Evolutionary conservation across 1,284 basidiomycete genomes (phyloP).

Genomic region (Pyrrhoderma noxium): DNA sequence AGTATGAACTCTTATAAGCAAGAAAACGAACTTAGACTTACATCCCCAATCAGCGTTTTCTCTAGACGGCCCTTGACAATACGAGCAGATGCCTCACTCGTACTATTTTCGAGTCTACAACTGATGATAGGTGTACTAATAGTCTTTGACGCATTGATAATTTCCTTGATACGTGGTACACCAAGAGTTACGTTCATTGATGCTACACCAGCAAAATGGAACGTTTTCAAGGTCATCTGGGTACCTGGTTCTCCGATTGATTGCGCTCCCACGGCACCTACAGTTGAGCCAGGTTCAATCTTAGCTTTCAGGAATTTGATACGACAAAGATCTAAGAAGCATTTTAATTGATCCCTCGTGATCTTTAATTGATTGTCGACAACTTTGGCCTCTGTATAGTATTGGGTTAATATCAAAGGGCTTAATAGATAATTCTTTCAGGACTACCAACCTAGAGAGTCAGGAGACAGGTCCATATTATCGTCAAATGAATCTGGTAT

Average conservation of each 20-base stretch:
- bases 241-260: conserved; percentile 99
- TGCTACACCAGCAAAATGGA: conserved; percentile 99
- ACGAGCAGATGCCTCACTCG: conserved; percentile 85
- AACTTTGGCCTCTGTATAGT: conserved; percentile 48
- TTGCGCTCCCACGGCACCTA: conserved; percentile 97
- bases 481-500: conserved; percentile 84
- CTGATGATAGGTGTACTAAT: conserved; percentile 99
- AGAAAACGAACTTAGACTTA: conserved; percentile 38
- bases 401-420: neutral
- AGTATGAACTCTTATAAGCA: conserved; percentile 3
- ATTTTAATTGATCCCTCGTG: conserved; percentile 70
- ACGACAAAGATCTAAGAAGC: conserved; percentile 86
- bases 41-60: conserved; percentile 92
- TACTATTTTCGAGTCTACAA: conserved; percentile 81
- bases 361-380: conserved; percentile 91
- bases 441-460: conserved; percentile 52
- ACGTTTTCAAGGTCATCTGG: conserved; percentile 99
- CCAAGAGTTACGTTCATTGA: conserved; percentile 99
- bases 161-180: conserved; percentile 99
- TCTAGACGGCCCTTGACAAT: conserved; percentile 97
- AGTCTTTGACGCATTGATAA: conserved; percentile 95
- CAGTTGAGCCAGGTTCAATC: conserved; percentile 95
- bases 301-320: conserved; percentile 89
- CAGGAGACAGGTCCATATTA: conserved; percentile 70
- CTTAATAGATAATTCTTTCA: neutral